Percentiles rank a stretch among this genome's conserved stretches.
These are phyloP conservation scores for Fusarium chaquense DNA, from an alignment of 2,329 filamentous ascomycete genomes.

Conservation along the genomic window DNA sequence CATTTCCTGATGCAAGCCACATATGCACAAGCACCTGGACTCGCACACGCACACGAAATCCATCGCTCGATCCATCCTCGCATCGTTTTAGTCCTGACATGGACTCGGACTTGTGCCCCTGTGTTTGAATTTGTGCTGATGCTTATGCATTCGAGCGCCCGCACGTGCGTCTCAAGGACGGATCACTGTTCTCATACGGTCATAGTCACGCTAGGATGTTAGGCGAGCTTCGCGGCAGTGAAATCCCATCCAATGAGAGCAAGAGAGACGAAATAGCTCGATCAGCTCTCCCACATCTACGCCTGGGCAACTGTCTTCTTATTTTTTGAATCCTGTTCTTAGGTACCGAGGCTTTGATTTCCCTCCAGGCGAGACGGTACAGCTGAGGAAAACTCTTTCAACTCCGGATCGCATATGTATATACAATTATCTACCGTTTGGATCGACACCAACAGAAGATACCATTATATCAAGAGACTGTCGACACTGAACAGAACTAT, in stretches of 20 bases:
- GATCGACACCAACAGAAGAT: constrained; percentile 38
- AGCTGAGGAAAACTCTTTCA: constrained; percentile 7
- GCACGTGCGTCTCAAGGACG: constrained; percentile 21
- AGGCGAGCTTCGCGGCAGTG: background rate
- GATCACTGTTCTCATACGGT: constrained; percentile 6
- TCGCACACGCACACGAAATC: constrained; percentile 28
- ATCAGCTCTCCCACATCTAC: background rate
- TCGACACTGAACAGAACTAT: constrained; percentile 6
- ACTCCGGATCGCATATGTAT: constrained; percentile 14
- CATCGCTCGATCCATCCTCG: constrained; percentile 14
- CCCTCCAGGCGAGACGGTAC: background rate
- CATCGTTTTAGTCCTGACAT: constrained; percentile 24
- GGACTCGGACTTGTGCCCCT: constrained; percentile 20
- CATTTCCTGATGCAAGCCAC: constrained; percentile 48
- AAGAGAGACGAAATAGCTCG: background rate
- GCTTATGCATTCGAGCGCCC: constrained; percentile 28
- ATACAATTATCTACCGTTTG: constrained; percentile 34
- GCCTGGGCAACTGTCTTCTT: background rate
- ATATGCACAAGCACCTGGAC: constrained; percentile 37
- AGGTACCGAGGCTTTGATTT: background rate
- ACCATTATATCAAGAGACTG: constrained; percentile 13
- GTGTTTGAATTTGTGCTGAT: constrained; percentile 25
- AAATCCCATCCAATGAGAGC: background rate
- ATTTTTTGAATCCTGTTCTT: background rate
- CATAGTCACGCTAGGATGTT: constrained; percentile 1